A percentile compares a stretch with the other conserved stretches of the same genome.
Conservation (phyloP, 2,329 filamentous ascomycete species). For the Trichoderma oligosporum region DNA sequence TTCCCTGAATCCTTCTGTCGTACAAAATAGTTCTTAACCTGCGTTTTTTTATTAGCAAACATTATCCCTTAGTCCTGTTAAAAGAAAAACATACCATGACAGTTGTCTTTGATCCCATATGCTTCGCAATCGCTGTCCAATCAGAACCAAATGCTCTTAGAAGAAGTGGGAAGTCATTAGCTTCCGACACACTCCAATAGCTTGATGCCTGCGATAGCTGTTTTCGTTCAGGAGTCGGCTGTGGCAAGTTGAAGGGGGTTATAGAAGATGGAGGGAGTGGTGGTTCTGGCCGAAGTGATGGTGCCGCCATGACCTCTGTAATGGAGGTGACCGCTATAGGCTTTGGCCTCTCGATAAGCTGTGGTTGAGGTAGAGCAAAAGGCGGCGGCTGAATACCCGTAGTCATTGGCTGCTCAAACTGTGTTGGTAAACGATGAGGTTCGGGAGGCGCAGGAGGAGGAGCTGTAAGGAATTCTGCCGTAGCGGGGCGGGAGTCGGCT, state of each 20-base stretch:
- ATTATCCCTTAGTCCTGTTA: neutral
- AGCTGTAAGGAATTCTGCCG: slow-evolving; percentile 40
- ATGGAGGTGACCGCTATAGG: slow-evolving; percentile 38
- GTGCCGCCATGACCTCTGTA: slow-evolving; percentile 54
- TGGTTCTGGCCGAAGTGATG: slow-evolving; percentile 53
- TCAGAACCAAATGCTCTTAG: slow-evolving; percentile 75
- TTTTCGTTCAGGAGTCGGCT: slow-evolving; percentile 45
- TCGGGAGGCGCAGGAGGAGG: slow-evolving; percentile 39
- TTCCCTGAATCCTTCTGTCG: slow-evolving; percentile 59
- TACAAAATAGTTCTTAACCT: slow-evolving; percentile 68
- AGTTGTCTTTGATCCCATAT: slow-evolving; percentile 80
- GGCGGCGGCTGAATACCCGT: slow-evolving; percentile 42
- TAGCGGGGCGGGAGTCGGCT: slow-evolving; percentile 49
- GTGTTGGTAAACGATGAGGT: slow-evolving; percentile 38
- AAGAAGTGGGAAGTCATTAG: slow-evolving; percentile 70
- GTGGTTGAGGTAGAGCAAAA: slow-evolving; percentile 33
- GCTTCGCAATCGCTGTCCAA: slow-evolving; percentile 68
- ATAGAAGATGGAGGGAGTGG: slow-evolving; percentile 46
- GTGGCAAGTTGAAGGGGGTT: slow-evolving; percentile 49
- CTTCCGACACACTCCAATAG: slow-evolving; percentile 83
- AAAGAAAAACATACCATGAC: slow-evolving; percentile 64
- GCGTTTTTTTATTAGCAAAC: slow-evolving; percentile 14
- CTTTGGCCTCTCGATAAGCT: slow-evolving; percentile 36
- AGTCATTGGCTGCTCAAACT: slow-evolving; percentile 43
- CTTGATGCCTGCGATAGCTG: slow-evolving; percentile 62